Percentiles rank a stretch among this genome's conserved stretches.
These are phyloP conservation scores for Kernera saxatilis DNA, from an alignment of 345 rosid genomes.

Conservation along the genomic window DNA sequence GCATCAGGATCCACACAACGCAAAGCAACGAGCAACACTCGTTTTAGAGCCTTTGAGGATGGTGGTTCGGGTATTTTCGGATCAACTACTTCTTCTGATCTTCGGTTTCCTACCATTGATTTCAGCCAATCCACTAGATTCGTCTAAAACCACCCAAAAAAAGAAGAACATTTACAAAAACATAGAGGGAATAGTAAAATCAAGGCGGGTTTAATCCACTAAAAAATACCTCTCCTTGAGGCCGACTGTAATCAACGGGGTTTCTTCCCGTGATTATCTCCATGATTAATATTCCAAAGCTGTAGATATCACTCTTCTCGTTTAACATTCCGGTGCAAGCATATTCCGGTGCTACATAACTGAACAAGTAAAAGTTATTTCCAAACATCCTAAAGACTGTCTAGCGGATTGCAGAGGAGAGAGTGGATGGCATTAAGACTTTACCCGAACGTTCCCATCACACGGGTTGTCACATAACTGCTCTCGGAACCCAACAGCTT, in stretches of 20 bases:
- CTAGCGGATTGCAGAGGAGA: background rate
- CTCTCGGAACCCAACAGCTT: conserved; percentile 69
- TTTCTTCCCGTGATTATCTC: conserved; percentile 82
- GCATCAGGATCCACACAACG: conserved; percentile 88
- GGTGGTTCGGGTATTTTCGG: conserved; percentile 82
- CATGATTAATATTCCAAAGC: conserved; percentile 88
- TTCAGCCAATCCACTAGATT: conserved; percentile 93
- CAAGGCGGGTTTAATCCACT: background rate
- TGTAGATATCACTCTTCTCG: conserved; percentile 73
- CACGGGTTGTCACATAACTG: conserved; percentile 85
- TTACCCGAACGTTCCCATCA: conserved; percentile 98
- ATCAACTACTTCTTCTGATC: conserved; percentile 76
- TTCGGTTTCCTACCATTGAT: conserved; percentile 70
- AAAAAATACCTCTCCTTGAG: conserved; percentile 66
- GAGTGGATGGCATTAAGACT: background rate
- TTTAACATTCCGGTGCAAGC: conserved; percentile 89
- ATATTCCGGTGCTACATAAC: conserved; percentile 95
- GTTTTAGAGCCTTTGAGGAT: conserved; percentile 60
- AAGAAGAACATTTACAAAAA: background rate
- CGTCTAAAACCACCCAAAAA: conserved; percentile 40
- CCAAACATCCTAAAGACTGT: background rate
- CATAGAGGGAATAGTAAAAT: background rate
- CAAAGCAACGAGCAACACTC: conserved; percentile 79
- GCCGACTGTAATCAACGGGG: conserved; percentile 89
- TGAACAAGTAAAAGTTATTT: conserved; percentile 17